Conservation (phyloP, 106 monocot genomes). For the Dendrobium officinale region DNA sequence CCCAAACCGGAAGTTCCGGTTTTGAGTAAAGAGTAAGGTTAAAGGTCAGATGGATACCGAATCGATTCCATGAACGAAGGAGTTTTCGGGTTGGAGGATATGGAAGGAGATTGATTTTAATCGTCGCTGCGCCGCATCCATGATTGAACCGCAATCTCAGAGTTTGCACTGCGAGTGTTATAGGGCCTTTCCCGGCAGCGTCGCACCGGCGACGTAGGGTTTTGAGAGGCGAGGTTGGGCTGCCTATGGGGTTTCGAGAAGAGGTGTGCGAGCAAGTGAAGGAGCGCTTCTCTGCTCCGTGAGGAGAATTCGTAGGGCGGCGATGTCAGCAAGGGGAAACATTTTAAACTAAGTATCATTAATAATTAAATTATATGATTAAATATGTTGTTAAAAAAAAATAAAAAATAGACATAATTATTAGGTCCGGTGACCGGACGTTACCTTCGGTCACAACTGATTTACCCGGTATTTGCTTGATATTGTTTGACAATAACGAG, state of each 20-base stretch:
- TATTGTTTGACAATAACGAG: no score
- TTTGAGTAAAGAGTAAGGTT: neutral
- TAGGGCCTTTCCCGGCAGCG: neutral
- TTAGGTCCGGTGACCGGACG: no score
- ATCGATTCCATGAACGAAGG: slow-evolving; percentile 8
- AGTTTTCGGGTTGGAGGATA: slow-evolving; percentile 13
- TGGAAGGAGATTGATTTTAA: slow-evolving; percentile 36
- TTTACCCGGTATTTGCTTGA: no score
- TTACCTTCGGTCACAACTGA: no score
- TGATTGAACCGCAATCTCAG: neutral
- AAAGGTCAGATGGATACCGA: slow-evolving; percentile 12
- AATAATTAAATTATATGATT: no score
- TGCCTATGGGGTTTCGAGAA: neutral
- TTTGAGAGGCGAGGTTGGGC: neutral
- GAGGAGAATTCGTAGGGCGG: neutral
- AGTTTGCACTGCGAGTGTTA: neutral
- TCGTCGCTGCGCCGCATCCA: slow-evolving; percentile 24
- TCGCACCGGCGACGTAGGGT: neutral
- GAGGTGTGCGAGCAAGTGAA: neutral
- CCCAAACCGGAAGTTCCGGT: neutral
- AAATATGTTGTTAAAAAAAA: no score
- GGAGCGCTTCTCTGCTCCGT: neutral
- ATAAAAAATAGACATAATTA: no score
- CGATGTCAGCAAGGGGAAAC: no score
- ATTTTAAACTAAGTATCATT: no score